Evolutionary conservation across 352 stramenopile genomes (phyloP), one percentile per base, ranked within the genome.

Genomic region (Phytophthora cactorum): DNA sequence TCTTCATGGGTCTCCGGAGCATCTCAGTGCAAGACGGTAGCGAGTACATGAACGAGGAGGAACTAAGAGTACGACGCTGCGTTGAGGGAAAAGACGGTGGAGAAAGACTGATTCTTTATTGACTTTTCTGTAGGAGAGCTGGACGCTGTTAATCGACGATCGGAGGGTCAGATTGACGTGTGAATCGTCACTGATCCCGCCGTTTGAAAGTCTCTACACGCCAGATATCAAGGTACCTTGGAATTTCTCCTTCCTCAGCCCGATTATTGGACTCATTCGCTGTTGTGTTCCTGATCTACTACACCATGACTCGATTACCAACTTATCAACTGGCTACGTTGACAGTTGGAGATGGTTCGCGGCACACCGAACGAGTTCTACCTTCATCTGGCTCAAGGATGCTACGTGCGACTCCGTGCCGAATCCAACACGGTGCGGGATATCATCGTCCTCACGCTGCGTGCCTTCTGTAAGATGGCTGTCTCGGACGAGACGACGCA

Each of bases 91-190:
- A 34, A 41, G 29, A 32, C 25, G 14, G 22, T 50, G 15, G 31
- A 45, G 14, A 58, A 47, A 25, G 29, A 36, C 41, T 56, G 11
- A 32, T 56, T 51, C 12, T 50, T 44, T 27, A 31, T 32, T 15
- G 44, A 10, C 52, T 59, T 29, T 60, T n/a, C 54, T 65, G 17
- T 52, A 95, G 81, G 87, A 95, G 68, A 90, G 81, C 65, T 95
- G 87, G 87, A 93, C 85, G 49, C 68, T 95, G 17, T 59, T 95
- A 25, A 89, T 93, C 27, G 87, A 95, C 52, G 85, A 93, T 72
- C 78, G 83, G 3, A 77, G 85, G 22, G 79, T 95, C 39, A 75
- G 87, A 4, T 68, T 95, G 34, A 90, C 85, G 46, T 95, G 87
- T 61, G 87, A 95, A 52, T 95, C 87, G 38, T 93, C 87, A 28